A percentile compares a stretch with the other conserved stretches of the same genome.
phyloP scores from a whole-genome alignment of 2,329 filamentous ascomycete species.

The Ceratocystis diversiconidia region DNA sequence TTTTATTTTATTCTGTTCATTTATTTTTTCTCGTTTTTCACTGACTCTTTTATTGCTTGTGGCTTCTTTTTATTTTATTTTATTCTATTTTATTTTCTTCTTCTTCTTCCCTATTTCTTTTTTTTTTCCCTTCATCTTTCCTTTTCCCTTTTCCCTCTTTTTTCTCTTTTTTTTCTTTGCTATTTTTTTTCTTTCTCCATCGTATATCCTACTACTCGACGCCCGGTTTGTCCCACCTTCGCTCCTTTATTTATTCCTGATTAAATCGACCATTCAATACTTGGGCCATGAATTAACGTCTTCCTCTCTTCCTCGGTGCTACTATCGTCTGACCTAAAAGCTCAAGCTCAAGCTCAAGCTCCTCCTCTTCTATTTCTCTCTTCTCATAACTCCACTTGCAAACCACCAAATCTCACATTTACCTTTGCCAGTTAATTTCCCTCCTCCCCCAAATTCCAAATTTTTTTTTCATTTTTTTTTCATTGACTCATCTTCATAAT shows the following conservation, averaged over 20 bases:
- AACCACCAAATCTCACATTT: neutral
- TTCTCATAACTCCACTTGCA: neutral
- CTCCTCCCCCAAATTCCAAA: neutral
- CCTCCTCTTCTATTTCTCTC: neutral
- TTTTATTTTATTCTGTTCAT: neutral
- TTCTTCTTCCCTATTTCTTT: neutral
- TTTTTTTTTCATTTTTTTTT: neutral
- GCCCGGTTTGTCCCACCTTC: neutral
- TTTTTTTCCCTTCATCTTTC: neutral
- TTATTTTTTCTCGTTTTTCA: too few relatives aligned
- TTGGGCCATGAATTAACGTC: neutral
- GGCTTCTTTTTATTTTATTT: neutral
- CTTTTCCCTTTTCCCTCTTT: neutral
- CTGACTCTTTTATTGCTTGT: too few relatives aligned
- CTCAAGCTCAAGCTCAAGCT: neutral
- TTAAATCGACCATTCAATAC: neutral
- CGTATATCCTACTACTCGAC: neutral
- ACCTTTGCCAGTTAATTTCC: too few relatives aligned
- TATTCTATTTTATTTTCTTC: neutral
- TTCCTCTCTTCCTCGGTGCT: neutral
- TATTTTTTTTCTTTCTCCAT: neutral
- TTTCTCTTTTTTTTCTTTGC: too few relatives aligned
- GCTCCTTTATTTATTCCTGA: neutral
- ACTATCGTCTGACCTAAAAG: slow-evolving; percentile 3
- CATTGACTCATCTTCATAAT: neutral